These are phyloP conservation scores for Conoideocrella luteorostrata DNA, from an alignment of 2,329 filamentous ascomycete genomes.

Conservation along the genomic window DNA sequence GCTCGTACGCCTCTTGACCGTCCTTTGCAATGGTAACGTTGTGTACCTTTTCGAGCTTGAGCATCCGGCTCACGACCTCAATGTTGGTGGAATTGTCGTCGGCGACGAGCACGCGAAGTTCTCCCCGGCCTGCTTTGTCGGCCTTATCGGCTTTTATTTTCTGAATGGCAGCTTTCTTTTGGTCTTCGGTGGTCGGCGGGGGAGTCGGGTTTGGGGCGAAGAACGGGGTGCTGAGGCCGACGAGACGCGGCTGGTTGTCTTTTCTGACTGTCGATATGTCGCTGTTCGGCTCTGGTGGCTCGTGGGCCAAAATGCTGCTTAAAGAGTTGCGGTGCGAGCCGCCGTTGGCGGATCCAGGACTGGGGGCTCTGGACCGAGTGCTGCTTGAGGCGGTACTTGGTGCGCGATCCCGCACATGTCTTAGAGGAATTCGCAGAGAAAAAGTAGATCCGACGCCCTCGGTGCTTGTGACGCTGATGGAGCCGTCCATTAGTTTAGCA, in stretches of 20 bases:
- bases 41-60: constrained; percentile 73
- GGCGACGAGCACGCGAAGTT: constrained; percentile 76
- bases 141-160: constrained; percentile 57
- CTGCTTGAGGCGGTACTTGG: constrained; percentile 51
- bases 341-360: constrained; percentile 36
- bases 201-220: constrained; percentile 47
- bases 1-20: constrained; percentile 79
- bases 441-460: constrained; percentile 73
- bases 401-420: constrained; percentile 58
- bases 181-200: constrained; percentile 36
- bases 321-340: constrained; percentile 27
- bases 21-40: constrained; percentile 85
- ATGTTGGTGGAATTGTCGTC: constrained; percentile 60
- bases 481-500: constrained; percentile 75
- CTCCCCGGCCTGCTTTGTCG: constrained; percentile 37
- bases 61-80: constrained; percentile 53
- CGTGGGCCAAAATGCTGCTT: constrained; percentile 15
- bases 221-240: constrained; percentile 78
- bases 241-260: constrained; percentile 61
- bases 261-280: constrained; percentile 11
- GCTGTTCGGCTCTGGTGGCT: constrained; percentile 9
- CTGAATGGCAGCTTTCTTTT: constrained; percentile 60
- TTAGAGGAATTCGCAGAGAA: constrained; percentile 74
- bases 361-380: constrained; percentile 41
- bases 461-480: constrained; percentile 64